These are phyloP conservation scores for Malassezia yamatoensis DNA, from an alignment of 1,284 basidiomycete genomes.

Conservation along the genomic window DNA sequence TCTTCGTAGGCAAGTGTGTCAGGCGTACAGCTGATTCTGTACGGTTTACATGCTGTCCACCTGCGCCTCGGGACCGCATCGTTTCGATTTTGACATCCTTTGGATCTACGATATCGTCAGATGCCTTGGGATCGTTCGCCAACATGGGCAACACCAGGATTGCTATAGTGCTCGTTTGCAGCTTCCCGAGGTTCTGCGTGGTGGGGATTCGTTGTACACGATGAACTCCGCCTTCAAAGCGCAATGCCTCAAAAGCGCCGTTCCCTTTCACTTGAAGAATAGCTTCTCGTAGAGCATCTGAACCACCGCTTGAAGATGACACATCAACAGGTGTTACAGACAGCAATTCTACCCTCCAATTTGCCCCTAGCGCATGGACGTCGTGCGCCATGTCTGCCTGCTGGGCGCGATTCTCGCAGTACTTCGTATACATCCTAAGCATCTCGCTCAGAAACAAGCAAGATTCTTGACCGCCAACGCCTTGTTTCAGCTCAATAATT, in stretches of 20 bases:
- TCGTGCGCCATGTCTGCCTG: slow-evolving; percentile 11
- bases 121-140: slow-evolving; percentile 43
- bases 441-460: slow-evolving; percentile 71
- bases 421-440: slow-evolving; percentile 70
- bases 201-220: slow-evolving; percentile 85
- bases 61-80: slow-evolving; percentile 88
- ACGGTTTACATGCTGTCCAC: slow-evolving; percentile 98
- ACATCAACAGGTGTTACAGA: slow-evolving; percentile 34
- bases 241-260: slow-evolving; percentile 66
- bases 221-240: slow-evolving; percentile 91
- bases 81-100: slow-evolving; percentile 83
- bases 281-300: slow-evolving; percentile 59
- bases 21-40: slow-evolving; percentile 96
- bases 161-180: slow-evolving; percentile 86
- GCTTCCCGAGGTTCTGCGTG: slow-evolving; percentile 73
- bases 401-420: slow-evolving; percentile 27
- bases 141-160: slow-evolving; percentile 50
- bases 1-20: slow-evolving; percentile 83
- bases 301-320: slow-evolving; percentile 17
- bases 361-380: slow-evolving; percentile 49
- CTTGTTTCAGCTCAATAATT: slow-evolving; percentile 79
- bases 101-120: slow-evolving; percentile 58
- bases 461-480: slow-evolving; percentile 83
- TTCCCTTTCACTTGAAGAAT: slow-evolving; percentile 70
- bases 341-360: slow-evolving; percentile 32